Evolutionary conservation across 2,329 filamentous ascomycete genomes (phyloP), one percentile per base, ranked within the genome.

Genomic region (Graphilbum sp.): DNA sequence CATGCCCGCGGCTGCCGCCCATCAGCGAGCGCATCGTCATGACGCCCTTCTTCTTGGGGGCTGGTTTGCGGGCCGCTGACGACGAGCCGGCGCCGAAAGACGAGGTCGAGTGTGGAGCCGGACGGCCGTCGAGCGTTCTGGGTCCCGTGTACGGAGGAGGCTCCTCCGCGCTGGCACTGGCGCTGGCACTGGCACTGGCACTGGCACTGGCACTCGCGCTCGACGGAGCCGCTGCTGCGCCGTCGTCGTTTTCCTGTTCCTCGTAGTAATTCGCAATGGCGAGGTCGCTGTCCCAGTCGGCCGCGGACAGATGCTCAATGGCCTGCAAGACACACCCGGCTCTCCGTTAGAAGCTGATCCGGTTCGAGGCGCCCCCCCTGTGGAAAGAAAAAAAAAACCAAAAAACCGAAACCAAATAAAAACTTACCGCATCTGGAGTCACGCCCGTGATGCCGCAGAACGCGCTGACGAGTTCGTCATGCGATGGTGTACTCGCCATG

Each of bases 191-290:
- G n/a, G n/a, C n/a, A n/a, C n/a, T n/a, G n/a, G n/a, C n/a, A n/a
- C n/a, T n/a, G n/a, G n/a, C n/a, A n/a, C n/a, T n/a, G n/a, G n/a
- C n/a, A n/a, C n/a, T n/a, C n/a, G n/a, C n/a, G n/a, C n/a, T n/a
- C n/a, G n/a, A n/a, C n/a, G n/a, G n/a, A n/a, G n/a, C n/a, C n/a
- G n/a, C 58, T 34, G 59, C 60, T 45, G 63, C 60, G 42, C 62
- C 59, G 25, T 58, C 56, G 9, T 51, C 57, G 39, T 70, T 66
- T 20, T 75, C 71, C 25, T 65, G 58, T 41, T 72, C 64, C 43
- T 65, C 62, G 51, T 72, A 83, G 59, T 67, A 81, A 36, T 72
- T 67, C 23, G 71, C 65, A 38, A 71, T 67, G 15, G 79, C 79
- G 10, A 64, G 59, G 46, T 69, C 63, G 32, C 83, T 58, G 49